Conservation (phyloP, 495 filamentous ascomycete species). For the Bacidia gigantensis region DNA sequence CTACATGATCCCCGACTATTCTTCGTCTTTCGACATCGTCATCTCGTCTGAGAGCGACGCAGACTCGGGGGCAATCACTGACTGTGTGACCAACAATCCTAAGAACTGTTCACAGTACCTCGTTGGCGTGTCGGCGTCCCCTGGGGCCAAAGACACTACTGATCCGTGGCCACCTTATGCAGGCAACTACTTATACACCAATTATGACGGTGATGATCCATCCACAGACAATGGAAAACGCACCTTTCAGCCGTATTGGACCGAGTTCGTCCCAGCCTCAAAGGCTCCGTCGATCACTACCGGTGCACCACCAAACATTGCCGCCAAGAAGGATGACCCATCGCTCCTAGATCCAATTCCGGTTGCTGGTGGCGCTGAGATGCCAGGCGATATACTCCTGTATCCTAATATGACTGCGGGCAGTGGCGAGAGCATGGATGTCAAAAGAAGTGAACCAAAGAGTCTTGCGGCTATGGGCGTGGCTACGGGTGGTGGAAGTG, state of each 20-base stretch:
- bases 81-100: neutral
- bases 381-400: too few relatives aligned
- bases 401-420: too few relatives aligned
- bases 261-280: neutral
- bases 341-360: too few relatives aligned
- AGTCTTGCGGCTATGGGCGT: too few relatives aligned
- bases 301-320: too few relatives aligned
- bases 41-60: neutral
- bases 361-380: too few relatives aligned
- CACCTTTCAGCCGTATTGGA: neutral
- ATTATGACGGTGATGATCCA: neutral
- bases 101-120: neutral
- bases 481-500: too few relatives aligned
- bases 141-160: neutral
- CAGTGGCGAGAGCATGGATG: too few relatives aligned
- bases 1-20: neutral
- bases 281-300: too few relatives aligned
- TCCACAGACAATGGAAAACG: neutral
- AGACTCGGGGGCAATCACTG: neutral
- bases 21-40: neutral
- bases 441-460: too few relatives aligned
- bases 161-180: neutral
- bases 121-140: neutral
- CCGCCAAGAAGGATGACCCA: too few relatives aligned
- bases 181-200: neutral